A percentile compares a stretch with the other conserved stretches of the same genome.
Evolutionary conservation across 1,284 basidiomycete genomes (phyloP).

Genomic region (Ceratorhiza oryzae-sativae): DNA sequence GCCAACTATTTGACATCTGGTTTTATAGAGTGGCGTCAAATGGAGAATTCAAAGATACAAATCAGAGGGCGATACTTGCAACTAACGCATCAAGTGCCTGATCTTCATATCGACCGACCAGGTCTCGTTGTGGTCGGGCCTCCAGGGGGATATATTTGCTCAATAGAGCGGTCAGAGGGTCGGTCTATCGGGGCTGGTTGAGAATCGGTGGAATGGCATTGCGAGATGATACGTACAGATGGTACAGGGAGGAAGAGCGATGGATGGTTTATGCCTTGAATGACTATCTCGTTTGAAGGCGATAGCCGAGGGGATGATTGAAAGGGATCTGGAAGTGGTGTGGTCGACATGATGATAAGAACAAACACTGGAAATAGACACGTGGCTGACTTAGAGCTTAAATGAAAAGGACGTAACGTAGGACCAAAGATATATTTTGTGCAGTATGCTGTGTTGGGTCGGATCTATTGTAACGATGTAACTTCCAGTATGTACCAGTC

Average conservation of each 20-base stretch:
- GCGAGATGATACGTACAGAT: constrained; percentile 69
- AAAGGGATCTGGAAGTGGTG: constrained; percentile 24
- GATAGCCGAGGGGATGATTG: constrained; percentile 14
- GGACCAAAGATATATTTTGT: no score
- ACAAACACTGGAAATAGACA: not conserved
- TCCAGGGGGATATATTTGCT: constrained; percentile 80
- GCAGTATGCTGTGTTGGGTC: no score
- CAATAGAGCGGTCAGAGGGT: constrained; percentile 76
- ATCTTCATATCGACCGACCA: constrained; percentile 72
- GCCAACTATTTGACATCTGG: constrained; percentile 85
- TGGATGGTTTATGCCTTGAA: constrained; percentile 34
- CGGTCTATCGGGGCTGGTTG: constrained; percentile 62
- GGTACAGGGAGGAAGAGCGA: constrained; percentile 80
- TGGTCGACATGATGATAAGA: not conserved
- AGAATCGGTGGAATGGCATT: constrained; percentile 51
- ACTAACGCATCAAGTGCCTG: constrained; percentile 76
- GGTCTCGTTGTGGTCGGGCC: constrained; percentile 71
- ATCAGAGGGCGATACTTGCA: constrained; percentile 58
- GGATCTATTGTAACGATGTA: no score
- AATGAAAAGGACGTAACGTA: no score
- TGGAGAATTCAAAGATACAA: no score
- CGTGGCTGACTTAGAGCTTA: no score
- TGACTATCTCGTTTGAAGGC: constrained; percentile 15
- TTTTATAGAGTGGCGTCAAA: no score
- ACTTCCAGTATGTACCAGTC: no score